Evolutionary conservation across 169 alveolate species (phyloP).

Genomic region (Plasmodium knowlesi): DNA sequence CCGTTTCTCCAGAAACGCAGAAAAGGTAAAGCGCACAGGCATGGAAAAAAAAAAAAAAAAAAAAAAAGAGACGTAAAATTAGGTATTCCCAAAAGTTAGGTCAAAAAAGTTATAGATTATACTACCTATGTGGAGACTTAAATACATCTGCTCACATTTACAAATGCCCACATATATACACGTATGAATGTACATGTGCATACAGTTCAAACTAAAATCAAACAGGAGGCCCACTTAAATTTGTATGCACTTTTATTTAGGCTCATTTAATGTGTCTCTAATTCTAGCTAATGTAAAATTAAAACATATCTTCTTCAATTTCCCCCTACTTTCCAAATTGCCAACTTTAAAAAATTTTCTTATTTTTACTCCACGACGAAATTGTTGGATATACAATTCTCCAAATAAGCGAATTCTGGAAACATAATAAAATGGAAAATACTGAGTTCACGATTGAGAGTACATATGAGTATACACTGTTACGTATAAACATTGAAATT

Average conservation of each 20-base stretch:
- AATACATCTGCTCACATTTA: neutral
- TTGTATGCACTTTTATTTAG: neutral
- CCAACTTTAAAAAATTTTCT: neutral
- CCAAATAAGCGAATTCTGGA: neutral
- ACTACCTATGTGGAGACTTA: neutral
- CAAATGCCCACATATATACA: neutral
- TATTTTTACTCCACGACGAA: neutral
- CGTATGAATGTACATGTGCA: neutral
- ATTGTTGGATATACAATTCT: neutral
- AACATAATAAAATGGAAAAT: neutral
- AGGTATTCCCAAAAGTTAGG: neutral
- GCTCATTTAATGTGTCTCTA: neutral
- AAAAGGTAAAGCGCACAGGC: neutral
- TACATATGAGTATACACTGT: neutral
- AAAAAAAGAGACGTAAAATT: neutral
- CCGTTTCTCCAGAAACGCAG: neutral
- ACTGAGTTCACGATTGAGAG: neutral
- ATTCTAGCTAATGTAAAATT: neutral
- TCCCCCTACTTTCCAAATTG: neutral
- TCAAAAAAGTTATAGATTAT: neutral
- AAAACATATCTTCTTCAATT: neutral
- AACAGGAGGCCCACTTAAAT: neutral
- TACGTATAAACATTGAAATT: neutral
- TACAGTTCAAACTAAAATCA: neutral
- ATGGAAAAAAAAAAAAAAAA: neutral